Evolutionary conservation across 225 moss, liverwort and hornwort species (phyloP).

Genomic region (Physcomitrellopsis africana): DNA sequence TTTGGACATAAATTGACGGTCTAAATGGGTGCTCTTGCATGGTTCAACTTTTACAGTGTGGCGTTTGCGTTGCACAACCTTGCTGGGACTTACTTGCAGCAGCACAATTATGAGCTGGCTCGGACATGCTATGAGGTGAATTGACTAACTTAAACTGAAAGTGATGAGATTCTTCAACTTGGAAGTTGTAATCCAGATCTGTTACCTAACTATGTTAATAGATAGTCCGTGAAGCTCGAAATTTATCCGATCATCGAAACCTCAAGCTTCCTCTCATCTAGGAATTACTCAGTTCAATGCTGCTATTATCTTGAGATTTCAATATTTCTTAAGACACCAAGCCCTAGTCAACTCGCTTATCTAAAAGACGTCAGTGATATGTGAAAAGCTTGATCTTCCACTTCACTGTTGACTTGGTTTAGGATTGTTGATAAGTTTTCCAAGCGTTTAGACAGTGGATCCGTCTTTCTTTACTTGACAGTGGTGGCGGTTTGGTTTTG

Average conservation of each 20-base stretch:
- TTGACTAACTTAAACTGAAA: neutral
- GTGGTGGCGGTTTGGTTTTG: constrained; percentile 64
- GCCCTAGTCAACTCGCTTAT: neutral
- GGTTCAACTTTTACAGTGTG: constrained; percentile 58
- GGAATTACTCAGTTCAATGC: neutral
- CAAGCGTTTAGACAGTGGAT: constrained; percentile 50
- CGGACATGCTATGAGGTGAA: constrained; percentile 80
- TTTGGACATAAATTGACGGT: constrained; percentile 17
- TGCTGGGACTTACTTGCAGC: constrained; percentile 88
- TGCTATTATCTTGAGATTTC: neutral
- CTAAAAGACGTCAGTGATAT: neutral
- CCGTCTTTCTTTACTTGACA: constrained; percentile 60
- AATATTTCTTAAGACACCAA: neutral
- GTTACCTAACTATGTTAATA: constrained; percentile 3
- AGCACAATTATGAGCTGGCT: constrained; percentile 83
- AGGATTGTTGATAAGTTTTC: constrained; percentile 32
- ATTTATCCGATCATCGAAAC: constrained; percentile 5
- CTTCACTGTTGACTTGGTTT: constrained; percentile 9
- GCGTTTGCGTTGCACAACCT: constrained; percentile 97
- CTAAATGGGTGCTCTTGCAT: constrained; percentile 18
- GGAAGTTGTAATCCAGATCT: constrained; percentile 15
- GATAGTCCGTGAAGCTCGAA: constrained; percentile 3
- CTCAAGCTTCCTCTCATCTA: neutral
- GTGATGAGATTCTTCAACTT: constrained; percentile 26
- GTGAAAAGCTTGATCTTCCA: constrained; percentile 14